Evolutionary conservation across 2,329 filamentous ascomycete genomes (phyloP).

Genomic region (Calonectria pteridis): DNA sequence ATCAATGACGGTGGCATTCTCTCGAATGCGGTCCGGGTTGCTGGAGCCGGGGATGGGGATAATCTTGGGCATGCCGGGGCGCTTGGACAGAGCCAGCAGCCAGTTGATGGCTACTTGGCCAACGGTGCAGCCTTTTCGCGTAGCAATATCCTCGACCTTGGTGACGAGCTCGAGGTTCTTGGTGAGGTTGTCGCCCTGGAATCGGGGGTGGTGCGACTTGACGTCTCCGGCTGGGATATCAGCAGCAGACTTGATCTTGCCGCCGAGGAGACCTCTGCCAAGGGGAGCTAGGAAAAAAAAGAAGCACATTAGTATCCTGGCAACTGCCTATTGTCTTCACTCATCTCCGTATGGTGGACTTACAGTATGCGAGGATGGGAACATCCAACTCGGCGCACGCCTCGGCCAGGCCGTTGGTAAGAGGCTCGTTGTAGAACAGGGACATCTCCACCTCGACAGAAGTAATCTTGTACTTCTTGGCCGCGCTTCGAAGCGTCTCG

Average conservation of each 20-base stretch:
- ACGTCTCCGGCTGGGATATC: constrained; percentile 69
- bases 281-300: constrained; percentile 55
- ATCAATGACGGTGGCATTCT: constrained; percentile 67
- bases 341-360: constrained; percentile 3
- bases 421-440: constrained; percentile 57
- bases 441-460: constrained; percentile 64
- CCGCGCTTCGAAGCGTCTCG: constrained; percentile 58
- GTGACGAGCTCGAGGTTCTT: constrained; percentile 73
- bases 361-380: constrained; percentile 74
- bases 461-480: constrained; percentile 55
- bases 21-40: constrained; percentile 66
- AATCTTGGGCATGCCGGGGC: constrained; percentile 67
- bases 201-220: constrained; percentile 64
- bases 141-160: constrained; percentile 68
- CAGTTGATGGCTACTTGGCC: constrained; percentile 77
- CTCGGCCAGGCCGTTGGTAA: constrained; percentile 60
- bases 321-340: background rate
- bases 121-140: constrained; percentile 69
- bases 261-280: constrained; percentile 63
- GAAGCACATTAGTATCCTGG: constrained; percentile 14
- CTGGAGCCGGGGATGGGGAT: constrained; percentile 77
- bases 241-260: constrained; percentile 62
- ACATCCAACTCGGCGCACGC: constrained; percentile 73
- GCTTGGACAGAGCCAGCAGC: constrained; percentile 63
- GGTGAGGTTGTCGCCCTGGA: constrained; percentile 71